A percentile compares a stretch with the other conserved stretches of the same genome.
Evolutionary conservation across 805 yeast genomes (phyloP).

Genomic region (Pichia paraexigua): DNA sequence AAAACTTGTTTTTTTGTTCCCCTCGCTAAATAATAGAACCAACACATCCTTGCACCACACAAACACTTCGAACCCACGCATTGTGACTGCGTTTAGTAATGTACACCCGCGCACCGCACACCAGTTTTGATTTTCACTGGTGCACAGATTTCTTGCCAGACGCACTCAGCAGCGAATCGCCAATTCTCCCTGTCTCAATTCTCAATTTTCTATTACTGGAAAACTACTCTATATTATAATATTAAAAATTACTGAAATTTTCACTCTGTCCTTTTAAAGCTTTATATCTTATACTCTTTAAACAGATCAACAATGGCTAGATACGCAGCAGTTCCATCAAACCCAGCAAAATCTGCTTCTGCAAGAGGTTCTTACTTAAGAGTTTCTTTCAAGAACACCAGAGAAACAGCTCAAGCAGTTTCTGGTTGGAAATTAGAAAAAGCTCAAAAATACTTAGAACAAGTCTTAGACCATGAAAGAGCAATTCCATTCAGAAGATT

Average conservation of each 20-base stretch:
- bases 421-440: constrained; percentile 95
- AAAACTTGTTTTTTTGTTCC: background rate
- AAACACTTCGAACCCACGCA: background rate
- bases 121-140: background rate
- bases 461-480: constrained; percentile 96
- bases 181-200: background rate
- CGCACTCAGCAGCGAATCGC: background rate
- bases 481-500: constrained; percentile 99
- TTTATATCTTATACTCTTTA: constrained; percentile 2
- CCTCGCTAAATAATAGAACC: background rate
- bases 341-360: constrained; percentile 99
- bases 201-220: background rate
- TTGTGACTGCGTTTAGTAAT: background rate
- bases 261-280: background rate
- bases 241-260: background rate
- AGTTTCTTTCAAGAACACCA: constrained; percentile 99
- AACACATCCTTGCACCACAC: background rate
- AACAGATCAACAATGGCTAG: constrained; percentile 68
- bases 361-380: constrained; percentile 99
- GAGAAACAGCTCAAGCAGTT: constrained; percentile 98
- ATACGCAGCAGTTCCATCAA: constrained; percentile 98
- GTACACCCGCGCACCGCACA: background rate
- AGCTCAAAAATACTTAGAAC: constrained; percentile 93
- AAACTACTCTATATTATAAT: background rate
- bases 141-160: background rate